Evolutionary conservation across 1,139 yeast species (phyloP), one percentile per base, ranked within the genome.

Genomic region (Hyphopichia fennica): DNA sequence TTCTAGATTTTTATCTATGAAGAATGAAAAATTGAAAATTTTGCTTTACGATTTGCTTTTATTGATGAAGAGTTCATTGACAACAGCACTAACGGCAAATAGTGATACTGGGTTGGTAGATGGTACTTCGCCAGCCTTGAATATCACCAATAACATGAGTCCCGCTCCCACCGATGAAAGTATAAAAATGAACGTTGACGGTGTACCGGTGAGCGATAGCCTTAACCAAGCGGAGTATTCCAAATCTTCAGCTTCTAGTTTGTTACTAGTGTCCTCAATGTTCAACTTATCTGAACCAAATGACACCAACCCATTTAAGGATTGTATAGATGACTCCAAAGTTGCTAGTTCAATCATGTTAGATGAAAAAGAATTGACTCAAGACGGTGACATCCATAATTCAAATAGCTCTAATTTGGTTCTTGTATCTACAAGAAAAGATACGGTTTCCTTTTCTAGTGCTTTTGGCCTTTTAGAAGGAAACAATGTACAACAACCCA

Each of bases 31-130:
- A 48, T 57, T 84, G 45, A 78, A 77, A 51, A 78, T 84, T 41
- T 62, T 84, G 47, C 62, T 84, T 1, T 83, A 82, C 52, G 93
- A 86, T 56, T 68, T 84, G 36, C 60, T 84, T 33, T 63, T 82
- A 2, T 75, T 87, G 3, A 64, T 84, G 53, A 83, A 82, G 53
- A 60, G 62, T 2, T 56, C 70, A 1, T 48, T 70, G 9, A 59
- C 67, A 2, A 63, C 53, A 37, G 52, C 40, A 16, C 40, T 57
- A 6, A 50, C 52, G 11, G 28, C 47, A 10, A 44, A 41, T n/a
- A 33, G 50, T 15, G 61, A 52, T 20, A 38, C 41, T 16, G 53
- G 42, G 14, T 32, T 38, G 15, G 46, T 40, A 3, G 53, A 47
- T 17, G 47, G 43, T 2, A 45, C 48, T 8, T 52, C 56, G 9